Percentiles rank a stretch among this genome's conserved stretches.
Conservation (phyloP, 805 yeast genomes). For the Candida maesae region DNA sequence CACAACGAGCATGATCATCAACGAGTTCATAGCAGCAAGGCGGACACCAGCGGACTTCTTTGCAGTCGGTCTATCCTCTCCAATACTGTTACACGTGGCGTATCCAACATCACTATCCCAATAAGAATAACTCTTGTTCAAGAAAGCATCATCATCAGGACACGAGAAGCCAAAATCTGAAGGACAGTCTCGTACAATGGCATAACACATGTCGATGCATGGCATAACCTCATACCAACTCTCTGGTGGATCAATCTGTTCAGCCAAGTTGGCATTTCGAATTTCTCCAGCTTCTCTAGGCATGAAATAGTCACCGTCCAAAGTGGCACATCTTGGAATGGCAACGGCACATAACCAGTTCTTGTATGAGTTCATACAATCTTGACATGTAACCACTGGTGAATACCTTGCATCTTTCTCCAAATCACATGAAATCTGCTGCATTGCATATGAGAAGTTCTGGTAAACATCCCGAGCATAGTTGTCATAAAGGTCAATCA, state of each 20-base stretch:
- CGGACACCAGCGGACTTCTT: not conserved
- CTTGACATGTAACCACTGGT: conserved; percentile 66
- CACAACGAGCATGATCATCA: not conserved
- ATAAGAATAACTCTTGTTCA: conserved; percentile 30
- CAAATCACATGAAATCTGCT: conserved; percentile 72
- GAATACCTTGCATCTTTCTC: conserved; percentile 65
- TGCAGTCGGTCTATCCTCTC: conserved; percentile 15
- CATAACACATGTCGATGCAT: conserved; percentile 75
- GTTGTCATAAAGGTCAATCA: conserved; percentile 55
- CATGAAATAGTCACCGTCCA: conserved; percentile 40
- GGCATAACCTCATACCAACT: conserved; percentile 81
- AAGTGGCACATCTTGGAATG: conserved; percentile 79
- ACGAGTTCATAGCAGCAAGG: not conserved
- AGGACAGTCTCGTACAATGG: conserved; percentile 82
- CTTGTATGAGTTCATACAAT: conserved; percentile 68
- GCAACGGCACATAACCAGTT: conserved; percentile 88
- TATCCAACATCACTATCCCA: conserved; percentile 19
- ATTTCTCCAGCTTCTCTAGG: conserved; percentile 46
- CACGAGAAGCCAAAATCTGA: conserved; percentile 70
- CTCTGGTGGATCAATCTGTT: conserved; percentile 47
- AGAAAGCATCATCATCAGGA: conserved; percentile 40
- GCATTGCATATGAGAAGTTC: conserved; percentile 73
- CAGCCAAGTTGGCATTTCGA: conserved; percentile 58
- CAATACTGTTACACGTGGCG: conserved; percentile 41
- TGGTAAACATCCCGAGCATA: conserved; percentile 51